phyloP scores from a whole-genome alignment of 257 asterid genomes.

The Penstemon newberryi region DNA sequence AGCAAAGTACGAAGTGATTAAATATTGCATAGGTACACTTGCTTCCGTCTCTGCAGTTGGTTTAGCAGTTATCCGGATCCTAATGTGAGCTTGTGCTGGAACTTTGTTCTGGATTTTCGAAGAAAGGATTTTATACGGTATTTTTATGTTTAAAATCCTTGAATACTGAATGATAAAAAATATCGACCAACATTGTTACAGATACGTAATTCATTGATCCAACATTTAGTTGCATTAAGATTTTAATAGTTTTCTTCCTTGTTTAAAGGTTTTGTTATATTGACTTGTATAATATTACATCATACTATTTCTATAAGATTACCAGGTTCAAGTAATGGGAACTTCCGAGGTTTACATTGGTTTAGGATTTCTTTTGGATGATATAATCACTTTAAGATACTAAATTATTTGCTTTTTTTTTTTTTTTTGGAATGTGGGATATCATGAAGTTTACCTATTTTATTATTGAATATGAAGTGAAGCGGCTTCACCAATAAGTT shows the following conservation, averaged over 20 bases:
- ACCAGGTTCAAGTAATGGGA: background rate
- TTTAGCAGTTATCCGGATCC: conserved; percentile 72
- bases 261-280: background rate
- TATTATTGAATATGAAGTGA: too few relatives aligned
- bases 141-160: conserved; percentile 42
- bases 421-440: too few relatives aligned
- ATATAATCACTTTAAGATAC: too few relatives aligned
- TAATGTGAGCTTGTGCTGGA: conserved; percentile 41
- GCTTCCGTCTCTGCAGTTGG: conserved; percentile 87
- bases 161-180: conserved; percentile 22
- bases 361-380: background rate
- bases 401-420: too few relatives aligned
- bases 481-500: too few relatives aligned
- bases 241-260: conserved; percentile 2
- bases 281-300: background rate
- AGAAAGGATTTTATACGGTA: conserved; percentile 36
- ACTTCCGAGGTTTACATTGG: background rate
- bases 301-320: background rate
- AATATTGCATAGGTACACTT: conserved; percentile 88
- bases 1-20: conserved; percentile 88
- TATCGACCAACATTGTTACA: conserved; percentile 20
- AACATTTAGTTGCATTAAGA: conserved; percentile 8
- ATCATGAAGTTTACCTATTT: too few relatives aligned
- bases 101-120: conserved; percentile 8
- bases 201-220: conserved; percentile 25